Conservation (phyloP, 805 yeast genomes). For the Ogataea dorogensis region DNA sequence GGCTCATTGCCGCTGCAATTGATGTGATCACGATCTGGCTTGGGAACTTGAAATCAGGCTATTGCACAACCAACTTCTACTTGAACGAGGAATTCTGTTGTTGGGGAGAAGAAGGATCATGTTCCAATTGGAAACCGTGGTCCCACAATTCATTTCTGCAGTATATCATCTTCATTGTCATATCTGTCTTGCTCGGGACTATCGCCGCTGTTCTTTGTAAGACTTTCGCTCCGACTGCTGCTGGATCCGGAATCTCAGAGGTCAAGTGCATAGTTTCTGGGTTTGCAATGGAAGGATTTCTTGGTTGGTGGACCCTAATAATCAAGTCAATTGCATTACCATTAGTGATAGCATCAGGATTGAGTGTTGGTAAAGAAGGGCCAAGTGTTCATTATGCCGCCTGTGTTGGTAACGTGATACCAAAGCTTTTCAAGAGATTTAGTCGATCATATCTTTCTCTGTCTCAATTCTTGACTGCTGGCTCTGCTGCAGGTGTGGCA, state of each 20-base stretch:
- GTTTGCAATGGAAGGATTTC: constrained; percentile 72
- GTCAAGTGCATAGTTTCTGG: constrained; percentile 94
- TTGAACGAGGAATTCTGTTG: constrained; percentile 80
- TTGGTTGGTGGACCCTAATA: constrained; percentile 66
- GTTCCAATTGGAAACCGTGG: constrained; percentile 74
- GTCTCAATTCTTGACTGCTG: constrained; percentile 74
- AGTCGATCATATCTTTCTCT: constrained; percentile 42
- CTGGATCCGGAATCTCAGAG: constrained; percentile 97
- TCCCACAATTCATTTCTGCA: constrained; percentile 42
- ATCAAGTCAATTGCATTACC: constrained; percentile 84
- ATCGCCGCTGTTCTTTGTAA: constrained; percentile 69
- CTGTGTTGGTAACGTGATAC: constrained; percentile 85
- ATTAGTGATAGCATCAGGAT: constrained; percentile 86
- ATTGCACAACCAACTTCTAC: constrained; percentile 68
- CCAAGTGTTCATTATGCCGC: constrained; percentile 98
- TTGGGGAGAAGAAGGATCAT: constrained; percentile 55
- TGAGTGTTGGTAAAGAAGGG: constrained; percentile 96
- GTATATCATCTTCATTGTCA: constrained; percentile 56
- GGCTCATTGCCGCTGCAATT: constrained; percentile 77
- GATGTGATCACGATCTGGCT: constrained; percentile 85
- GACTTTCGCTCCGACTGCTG: constrained; percentile 80
- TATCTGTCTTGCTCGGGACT: constrained; percentile 62
- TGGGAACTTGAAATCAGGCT: constrained; percentile 75
- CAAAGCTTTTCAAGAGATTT: constrained; percentile 49
- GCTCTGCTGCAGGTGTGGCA: constrained; percentile 97